A percentile compares a stretch with the other conserved stretches of the same genome.
Conservation (phyloP, 371 early-diverging fungal species). For the Mortierella sp. region DNA sequence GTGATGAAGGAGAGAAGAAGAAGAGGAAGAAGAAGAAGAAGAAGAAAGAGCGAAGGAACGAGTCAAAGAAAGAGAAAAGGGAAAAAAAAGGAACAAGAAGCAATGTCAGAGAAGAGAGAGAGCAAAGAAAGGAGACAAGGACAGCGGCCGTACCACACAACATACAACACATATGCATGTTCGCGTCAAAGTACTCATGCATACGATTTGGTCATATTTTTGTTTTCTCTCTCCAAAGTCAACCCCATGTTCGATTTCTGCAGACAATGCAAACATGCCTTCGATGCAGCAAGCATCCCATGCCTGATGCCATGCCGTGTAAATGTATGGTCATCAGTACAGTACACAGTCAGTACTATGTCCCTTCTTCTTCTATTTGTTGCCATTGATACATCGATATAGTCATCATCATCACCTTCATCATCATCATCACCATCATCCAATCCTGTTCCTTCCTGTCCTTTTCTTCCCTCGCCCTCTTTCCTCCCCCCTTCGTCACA, state of each 20-base stretch:
- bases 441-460: too few species aligned
- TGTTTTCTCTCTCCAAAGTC: too few species aligned
- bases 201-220: neutral
- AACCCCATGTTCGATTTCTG: conserved; percentile 1
- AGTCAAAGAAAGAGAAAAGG: neutral
- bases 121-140: neutral
- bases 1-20: too few species aligned
- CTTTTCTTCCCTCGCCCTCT: too few species aligned
- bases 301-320: neutral
- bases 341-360: neutral
- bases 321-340: neutral
- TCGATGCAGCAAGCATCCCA: neutral
- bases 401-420: neutral
- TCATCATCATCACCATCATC: too few species aligned
- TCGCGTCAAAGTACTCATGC: neutral
- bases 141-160: neutral
- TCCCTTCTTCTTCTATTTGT: neutral
- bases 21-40: neutral
- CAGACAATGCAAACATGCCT: conserved; percentile 1
- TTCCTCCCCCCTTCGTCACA: too few species aligned
- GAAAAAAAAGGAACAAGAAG: neutral
- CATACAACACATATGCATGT: neutral
- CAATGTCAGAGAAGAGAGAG: neutral
- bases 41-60: neutral
- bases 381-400: neutral